Evolutionary conservation across 2,329 filamentous ascomycete species (phyloP).

Genomic region (Grosmannia penicillata): DNA sequence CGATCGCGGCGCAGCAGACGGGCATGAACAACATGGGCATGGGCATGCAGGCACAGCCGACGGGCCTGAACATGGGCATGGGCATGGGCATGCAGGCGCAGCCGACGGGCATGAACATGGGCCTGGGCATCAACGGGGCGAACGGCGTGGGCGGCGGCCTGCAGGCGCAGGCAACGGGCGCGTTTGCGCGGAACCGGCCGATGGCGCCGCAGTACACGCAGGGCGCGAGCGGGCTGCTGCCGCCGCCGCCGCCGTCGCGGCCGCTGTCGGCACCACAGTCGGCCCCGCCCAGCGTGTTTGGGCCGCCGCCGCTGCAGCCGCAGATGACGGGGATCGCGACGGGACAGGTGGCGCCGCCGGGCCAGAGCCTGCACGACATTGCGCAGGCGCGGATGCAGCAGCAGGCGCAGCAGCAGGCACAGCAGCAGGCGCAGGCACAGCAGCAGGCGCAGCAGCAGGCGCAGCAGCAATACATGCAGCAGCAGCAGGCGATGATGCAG

Average conservation of each 20-base stretch:
- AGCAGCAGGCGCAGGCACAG: constrained; percentile 28
- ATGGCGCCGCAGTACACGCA: constrained; percentile 49
- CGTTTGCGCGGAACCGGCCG: constrained; percentile 50
- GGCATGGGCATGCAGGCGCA: constrained; percentile 18
- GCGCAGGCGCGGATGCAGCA: constrained; percentile 51
- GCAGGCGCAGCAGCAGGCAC: constrained; percentile 35
- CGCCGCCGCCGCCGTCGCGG: constrained; percentile 54
- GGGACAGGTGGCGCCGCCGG: constrained; percentile 51
- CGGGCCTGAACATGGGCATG: constrained; percentile 22
- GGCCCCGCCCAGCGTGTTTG: constrained; percentile 58
- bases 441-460: constrained; percentile 50
- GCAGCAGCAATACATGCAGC: constrained; percentile 16
- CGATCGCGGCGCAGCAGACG: constrained; percentile 30
- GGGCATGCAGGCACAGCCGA: constrained; percentile 36
- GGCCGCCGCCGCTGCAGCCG: constrained; percentile 60
- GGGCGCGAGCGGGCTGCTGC: constrained; percentile 49
- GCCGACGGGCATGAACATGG: not conserved
- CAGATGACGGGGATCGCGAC: constrained; percentile 61
- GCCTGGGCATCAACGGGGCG: no score
- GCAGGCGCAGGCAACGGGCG: constrained; percentile 24
- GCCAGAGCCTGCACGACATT: constrained; percentile 64
- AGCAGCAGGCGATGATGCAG: constrained; percentile 22
- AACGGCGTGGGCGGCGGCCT: no score
- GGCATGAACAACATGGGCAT: constrained; percentile 24
- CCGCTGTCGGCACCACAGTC: constrained; percentile 81